Conservation (phyloP, 2,329 filamentous ascomycete species). For the Calycina herbarum region DNA sequence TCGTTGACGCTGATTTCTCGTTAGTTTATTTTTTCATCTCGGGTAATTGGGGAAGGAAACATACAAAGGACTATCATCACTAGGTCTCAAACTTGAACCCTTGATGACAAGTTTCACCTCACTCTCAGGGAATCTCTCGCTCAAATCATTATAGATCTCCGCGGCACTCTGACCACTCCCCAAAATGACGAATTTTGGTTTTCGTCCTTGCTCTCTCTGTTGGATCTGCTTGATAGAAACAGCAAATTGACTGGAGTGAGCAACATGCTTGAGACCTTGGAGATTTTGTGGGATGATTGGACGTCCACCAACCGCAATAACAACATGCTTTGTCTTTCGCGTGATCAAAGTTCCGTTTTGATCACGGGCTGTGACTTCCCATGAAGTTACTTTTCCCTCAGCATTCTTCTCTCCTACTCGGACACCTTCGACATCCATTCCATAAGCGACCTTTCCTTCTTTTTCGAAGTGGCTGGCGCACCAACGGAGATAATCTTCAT, state of each 20-base stretch:
- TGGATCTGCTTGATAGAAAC: conserved; percentile 59
- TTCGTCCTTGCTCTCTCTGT: conserved; percentile 35
- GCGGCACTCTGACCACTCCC: conserved; percentile 91
- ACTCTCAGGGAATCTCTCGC: conserved; percentile 78
- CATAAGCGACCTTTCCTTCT: conserved; percentile 62
- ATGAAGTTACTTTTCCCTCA: conserved; percentile 35
- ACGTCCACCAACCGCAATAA: conserved; percentile 67
- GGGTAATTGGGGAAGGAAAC: conserved; percentile 38
- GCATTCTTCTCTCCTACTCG: conserved; percentile 14
- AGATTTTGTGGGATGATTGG: conserved; percentile 72
- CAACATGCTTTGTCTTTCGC: conserved; percentile 49
- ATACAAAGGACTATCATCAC: conserved; percentile 94
- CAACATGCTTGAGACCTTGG: conserved; percentile 67
- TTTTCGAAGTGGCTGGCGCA: conserved; percentile 74
- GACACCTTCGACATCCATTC: conserved; percentile 70
- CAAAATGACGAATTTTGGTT: conserved; percentile 68
- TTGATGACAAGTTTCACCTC: conserved; percentile 78
- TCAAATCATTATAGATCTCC: conserved; percentile 91
- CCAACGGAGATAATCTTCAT: conserved; percentile 95
- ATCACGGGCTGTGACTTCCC: conserved; percentile 34
- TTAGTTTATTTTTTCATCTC: neutral
- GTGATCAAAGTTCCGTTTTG: conserved; percentile 42
- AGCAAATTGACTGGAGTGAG: conserved; percentile 88
- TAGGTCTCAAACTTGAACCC: conserved; percentile 79
- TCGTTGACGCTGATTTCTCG: conserved; percentile 74